Percentiles rank a stretch among this genome's conserved stretches.
These are phyloP conservation scores for Closterium sp. DNA, from an alignment of 139 green algal species.

Conservation along the genomic window DNA sequence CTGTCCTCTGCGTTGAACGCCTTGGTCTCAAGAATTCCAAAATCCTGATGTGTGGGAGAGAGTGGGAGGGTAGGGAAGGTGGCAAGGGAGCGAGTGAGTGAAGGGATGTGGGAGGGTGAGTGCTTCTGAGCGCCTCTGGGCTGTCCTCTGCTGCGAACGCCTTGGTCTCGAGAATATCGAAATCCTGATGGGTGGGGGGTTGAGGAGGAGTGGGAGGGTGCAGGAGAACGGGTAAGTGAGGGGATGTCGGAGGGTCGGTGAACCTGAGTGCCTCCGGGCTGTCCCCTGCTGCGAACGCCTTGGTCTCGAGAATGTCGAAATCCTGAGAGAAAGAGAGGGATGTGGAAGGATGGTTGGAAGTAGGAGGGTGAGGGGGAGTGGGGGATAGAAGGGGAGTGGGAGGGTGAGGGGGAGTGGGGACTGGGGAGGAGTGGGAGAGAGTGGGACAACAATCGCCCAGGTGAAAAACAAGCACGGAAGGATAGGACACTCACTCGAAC, in stretches of 20 bases:
- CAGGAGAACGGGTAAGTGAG: too few relatives aligned
- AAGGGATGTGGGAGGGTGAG: too few relatives aligned
- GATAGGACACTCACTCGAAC: too few relatives aligned
- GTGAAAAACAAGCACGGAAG: too few relatives aligned
- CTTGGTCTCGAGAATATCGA: conserved; percentile 11
- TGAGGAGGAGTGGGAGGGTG: too few relatives aligned
- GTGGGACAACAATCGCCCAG: too few relatives aligned
- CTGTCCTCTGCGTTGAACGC: too few relatives aligned
- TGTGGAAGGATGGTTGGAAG: not conserved
- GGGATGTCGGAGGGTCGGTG: not conserved
- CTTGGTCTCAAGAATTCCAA: too few relatives aligned
- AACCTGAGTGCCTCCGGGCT: not conserved
- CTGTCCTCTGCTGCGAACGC: conserved; percentile 14
- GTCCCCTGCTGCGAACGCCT: conserved; percentile 9
- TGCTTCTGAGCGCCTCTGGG: not conserved
- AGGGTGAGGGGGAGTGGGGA: not conserved
- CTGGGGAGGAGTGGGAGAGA: too few relatives aligned
- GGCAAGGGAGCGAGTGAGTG: too few relatives aligned
- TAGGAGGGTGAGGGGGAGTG: not conserved
- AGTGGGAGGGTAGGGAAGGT: too few relatives aligned
- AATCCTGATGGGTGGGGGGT: not conserved
- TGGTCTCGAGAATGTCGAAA: conserved; percentile 6
- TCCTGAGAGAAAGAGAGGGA: not conserved
- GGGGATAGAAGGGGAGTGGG: not conserved
- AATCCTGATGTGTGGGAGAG: too few relatives aligned